Evolutionary conservation across 2,329 filamentous ascomycete genomes (phyloP).

Genomic region (Coniochaeta sp.): DNA sequence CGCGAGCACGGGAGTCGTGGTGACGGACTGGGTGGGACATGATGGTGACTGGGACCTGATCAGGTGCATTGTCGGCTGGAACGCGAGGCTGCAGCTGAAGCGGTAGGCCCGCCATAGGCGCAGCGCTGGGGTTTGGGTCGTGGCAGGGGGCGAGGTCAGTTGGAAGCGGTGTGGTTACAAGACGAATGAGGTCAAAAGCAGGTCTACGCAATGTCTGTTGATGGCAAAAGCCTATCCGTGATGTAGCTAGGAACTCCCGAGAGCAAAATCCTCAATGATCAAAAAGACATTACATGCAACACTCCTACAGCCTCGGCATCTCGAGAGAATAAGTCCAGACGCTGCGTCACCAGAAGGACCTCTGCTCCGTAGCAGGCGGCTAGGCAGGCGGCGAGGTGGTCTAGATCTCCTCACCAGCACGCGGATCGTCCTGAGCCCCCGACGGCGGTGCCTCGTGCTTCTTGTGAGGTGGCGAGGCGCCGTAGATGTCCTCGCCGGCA

Average conservation of each 20-base stretch:
- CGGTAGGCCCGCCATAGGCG: conserved; percentile 18
- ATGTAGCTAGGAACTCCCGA: neutral
- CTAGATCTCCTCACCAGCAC: neutral
- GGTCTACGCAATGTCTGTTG: neutral
- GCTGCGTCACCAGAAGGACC: neutral
- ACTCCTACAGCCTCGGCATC: neutral
- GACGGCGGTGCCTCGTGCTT: too few relatives aligned
- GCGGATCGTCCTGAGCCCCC: neutral
- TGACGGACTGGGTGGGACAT: conserved; percentile 89
- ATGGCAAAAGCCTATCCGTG: neutral
- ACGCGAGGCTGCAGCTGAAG: conserved; percentile 55
- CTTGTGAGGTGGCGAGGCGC: neutral
- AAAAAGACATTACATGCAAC: neutral
- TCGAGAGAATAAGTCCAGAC: too few relatives aligned
- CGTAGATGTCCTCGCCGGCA: neutral
- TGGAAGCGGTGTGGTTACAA: neutral
- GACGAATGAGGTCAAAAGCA: neutral
- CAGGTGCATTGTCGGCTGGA: conserved; percentile 84
- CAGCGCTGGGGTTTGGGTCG: neutral
- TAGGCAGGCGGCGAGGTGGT: neutral
- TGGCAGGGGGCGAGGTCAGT: neutral
- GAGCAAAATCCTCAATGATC: neutral
- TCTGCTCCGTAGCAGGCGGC: neutral
- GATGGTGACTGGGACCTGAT: conserved; percentile 88
- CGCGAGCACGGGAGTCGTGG: conserved; percentile 77